phyloP scores from a whole-genome alignment of 257 asterid species.

The Prunella vulgaris region DNA sequence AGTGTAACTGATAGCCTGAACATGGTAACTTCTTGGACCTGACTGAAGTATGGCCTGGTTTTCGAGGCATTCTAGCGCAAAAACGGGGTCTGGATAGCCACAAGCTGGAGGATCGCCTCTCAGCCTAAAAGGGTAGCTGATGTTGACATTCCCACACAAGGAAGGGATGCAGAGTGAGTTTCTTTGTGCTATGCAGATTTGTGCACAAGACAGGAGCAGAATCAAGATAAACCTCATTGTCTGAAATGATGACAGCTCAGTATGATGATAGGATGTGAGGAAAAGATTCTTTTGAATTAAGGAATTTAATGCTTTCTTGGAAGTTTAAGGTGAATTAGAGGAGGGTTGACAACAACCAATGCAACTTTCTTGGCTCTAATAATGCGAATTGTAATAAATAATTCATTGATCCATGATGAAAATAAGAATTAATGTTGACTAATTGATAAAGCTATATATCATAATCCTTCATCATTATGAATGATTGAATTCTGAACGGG shows the following conservation, averaged over 20 bases:
- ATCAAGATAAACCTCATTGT: slow-evolving; percentile 7
- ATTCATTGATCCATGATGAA: not conserved
- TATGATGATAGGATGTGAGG: not conserved
- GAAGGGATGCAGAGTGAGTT: slow-evolving; percentile 39
- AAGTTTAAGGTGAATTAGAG: not conserved
- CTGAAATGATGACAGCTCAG: slow-evolving; percentile 24
- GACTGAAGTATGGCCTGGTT: slow-evolving; percentile 28
- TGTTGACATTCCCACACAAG: slow-evolving; percentile 42
- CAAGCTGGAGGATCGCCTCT: slow-evolving; percentile 23
- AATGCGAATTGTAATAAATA: not conserved
- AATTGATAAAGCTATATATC: not conserved
- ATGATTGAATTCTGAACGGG: not conserved
- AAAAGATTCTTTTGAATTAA: not conserved
- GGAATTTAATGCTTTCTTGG: slow-evolving; percentile 10
- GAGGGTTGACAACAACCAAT: slow-evolving; percentile 1
- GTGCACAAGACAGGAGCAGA: slow-evolving; percentile 17
- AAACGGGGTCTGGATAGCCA: slow-evolving; percentile 27
- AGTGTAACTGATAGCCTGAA: slow-evolving; percentile 37
- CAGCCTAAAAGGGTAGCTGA: slow-evolving; percentile 46
- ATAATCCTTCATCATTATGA: not conserved
- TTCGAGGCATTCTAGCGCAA: slow-evolving; percentile 43
- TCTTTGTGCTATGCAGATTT: slow-evolving; percentile 31
- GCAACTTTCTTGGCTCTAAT: slow-evolving; percentile 1
- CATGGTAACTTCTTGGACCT: slow-evolving; percentile 29
- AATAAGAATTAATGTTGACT: not conserved